Base-by-base conservation (phyloP, 345 rosid genomes). In the Ricinus communis region DNA sequence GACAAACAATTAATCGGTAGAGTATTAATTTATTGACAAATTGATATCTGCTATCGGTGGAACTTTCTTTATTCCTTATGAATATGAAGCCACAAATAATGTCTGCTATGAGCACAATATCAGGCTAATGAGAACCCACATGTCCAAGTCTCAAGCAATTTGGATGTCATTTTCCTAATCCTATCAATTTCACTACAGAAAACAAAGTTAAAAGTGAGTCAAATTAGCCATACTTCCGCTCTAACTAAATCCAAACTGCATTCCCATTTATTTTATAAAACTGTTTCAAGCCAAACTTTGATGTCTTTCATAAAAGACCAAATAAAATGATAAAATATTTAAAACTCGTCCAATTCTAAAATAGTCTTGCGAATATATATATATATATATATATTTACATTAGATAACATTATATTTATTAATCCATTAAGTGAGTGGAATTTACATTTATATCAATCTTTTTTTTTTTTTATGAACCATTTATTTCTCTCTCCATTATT, bases 41-140 rank as follows among this genome's bases (percentile, higher is more conserved):
- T 43, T 43, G 47, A 43, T 33, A 33, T 33, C 38, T 33, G 38
- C 38, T 6, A 33, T 33, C 6, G 6, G 38, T 43, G 7, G 13
- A 53, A 53, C 5, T 21, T 53, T 53, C 13, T n/a, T 53, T 53
- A 10, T 53, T 53, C 2, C 25, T 53, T 4, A 10, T 53, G 8
- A 53, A 5, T 53, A 5, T 8, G 52, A 28, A 63, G 18, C 52
- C 33, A 47, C 15, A 33, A 33, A 49, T 21, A 5, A 28, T 18
- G 79, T 65, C 74, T 65, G 71, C 75, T 62, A 58, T 62, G 52
- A n/a, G 19, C 19, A 57, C 24, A 41, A 28, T 43, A 28, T 62
- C 59, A 30, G 66, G 60, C 31, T 65, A 31, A 41, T 5, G 19
- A 57, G 5, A 54, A 19, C n/a, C 60, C 66, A 69, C 69, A 22